phyloP scores from a whole-genome alignment of 1,284 basidiomycete species.

The Fomes fomentarius region DNA sequence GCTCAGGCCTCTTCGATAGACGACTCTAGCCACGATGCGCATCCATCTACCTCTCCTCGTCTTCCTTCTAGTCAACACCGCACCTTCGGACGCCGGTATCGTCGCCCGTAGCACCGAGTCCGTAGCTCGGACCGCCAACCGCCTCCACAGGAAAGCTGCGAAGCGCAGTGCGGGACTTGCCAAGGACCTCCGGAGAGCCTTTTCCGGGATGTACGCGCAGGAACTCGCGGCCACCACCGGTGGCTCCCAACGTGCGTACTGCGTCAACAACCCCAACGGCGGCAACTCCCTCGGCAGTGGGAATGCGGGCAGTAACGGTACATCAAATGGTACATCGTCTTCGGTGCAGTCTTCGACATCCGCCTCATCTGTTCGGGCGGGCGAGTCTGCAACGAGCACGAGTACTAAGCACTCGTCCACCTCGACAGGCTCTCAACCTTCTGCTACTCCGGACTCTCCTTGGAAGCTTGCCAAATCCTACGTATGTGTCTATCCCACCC shows the following conservation, averaged over 20 bases:
- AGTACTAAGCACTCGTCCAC: slow-evolving; percentile 22
- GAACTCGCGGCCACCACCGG: slow-evolving; percentile 16
- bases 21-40: slow-evolving; percentile 24
- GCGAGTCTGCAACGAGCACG: slow-evolving; percentile 25
- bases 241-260: slow-evolving; percentile 30
- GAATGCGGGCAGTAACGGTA: slow-evolving; percentile 12
- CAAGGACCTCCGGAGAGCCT: slow-evolving; percentile 65
- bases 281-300: slow-evolving; percentile 9
- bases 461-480: slow-evolving; percentile 34
- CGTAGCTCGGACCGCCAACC: slow-evolving; percentile 30
- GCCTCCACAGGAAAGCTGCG: slow-evolving; percentile 46
- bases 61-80: slow-evolving; percentile 33
- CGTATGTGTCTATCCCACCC: slow-evolving; percentile 23
- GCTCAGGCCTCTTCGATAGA: neutral
- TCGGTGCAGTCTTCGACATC: slow-evolving; percentile 10
- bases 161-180: slow-evolving; percentile 62
- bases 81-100: slow-evolving; percentile 40
- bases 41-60: slow-evolving; percentile 28
- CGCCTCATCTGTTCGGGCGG: slow-evolving; percentile 16
- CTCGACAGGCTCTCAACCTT: slow-evolving; percentile 16
- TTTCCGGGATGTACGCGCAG: slow-evolving; percentile 45
- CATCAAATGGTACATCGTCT: slow-evolving; percentile 15
- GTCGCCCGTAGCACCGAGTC: slow-evolving; percentile 44
- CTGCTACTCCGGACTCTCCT: slow-evolving; percentile 26
- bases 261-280: slow-evolving; percentile 27